Conservation (phyloP, 202 grass and related monocot genomes). For the Miscanthus sacchariflorus region DNA sequence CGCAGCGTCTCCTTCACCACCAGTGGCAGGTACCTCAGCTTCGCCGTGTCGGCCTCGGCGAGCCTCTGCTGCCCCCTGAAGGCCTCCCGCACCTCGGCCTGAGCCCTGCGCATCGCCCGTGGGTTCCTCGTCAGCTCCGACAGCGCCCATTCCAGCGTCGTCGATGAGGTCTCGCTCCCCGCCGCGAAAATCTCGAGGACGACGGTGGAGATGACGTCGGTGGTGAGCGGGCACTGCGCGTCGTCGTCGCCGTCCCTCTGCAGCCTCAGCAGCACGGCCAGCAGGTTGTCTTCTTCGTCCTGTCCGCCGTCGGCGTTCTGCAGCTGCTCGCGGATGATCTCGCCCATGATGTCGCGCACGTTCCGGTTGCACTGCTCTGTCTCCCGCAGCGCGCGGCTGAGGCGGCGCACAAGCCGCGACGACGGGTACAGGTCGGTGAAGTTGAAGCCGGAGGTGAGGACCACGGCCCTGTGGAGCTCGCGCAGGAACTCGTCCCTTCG, state of each 20-base stretch:
- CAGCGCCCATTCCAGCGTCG: conserved; percentile 6
- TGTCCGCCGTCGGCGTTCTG: background rate
- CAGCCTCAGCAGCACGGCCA: conserved; percentile 49
- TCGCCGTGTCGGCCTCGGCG: background rate
- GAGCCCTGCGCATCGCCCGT: background rate
- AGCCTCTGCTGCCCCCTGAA: background rate
- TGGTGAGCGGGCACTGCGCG: conserved; percentile 30
- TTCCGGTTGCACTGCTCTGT: conserved; percentile 24
- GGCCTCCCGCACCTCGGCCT: background rate
- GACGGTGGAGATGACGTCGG: conserved; percentile 47
- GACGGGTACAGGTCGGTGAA: conserved; percentile 52
- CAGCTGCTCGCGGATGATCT: conserved; percentile 40
- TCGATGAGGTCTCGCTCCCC: conserved; percentile 33
- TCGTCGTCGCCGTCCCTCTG: conserved; percentile 26
- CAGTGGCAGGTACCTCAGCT: background rate
- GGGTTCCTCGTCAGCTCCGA: conserved; percentile 14
- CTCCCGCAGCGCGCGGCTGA: conserved; percentile 47
- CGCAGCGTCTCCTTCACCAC: conserved; percentile 22
- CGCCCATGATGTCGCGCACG: conserved; percentile 38
- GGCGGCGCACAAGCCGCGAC: conserved; percentile 10
- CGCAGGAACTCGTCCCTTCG: conserved; percentile 47
- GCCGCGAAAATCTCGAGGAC: conserved; percentile 25
- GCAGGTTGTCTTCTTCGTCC: conserved; percentile 35
- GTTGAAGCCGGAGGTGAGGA: conserved; percentile 40
- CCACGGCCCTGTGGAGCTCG: background rate